Evolutionary conservation across 108 stramenopile genomes (phyloP), one percentile per base, ranked within the genome.

Genomic region (Nitzschia putrida): DNA sequence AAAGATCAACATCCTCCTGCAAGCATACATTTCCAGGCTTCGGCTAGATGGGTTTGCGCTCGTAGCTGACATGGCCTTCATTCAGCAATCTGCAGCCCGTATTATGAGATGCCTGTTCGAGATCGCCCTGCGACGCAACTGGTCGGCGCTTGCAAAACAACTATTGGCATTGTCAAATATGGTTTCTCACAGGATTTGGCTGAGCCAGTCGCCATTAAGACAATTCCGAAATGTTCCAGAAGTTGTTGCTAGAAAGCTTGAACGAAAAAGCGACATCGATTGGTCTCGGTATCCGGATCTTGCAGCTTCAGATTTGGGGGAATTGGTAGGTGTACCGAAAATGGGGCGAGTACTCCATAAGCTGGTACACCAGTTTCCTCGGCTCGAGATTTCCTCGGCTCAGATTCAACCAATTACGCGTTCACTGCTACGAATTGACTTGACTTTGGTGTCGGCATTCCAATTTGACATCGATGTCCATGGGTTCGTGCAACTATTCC

Each of bases 1-100:
- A 50, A 97, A 99, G 78, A 85, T 99, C 54, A 99, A 99, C 76
- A 96, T 97, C 51, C 86, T 99, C 50, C 85, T 99, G 18, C 99
- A 99, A 80, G 94, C 98, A 9, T 99, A 98, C 79, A 98, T 99
- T 73, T 95, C 94, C 58, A 85, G 95, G 51, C 82, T 99, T n/a
- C 92, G 86, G 59, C 83, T 99, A 9, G 99, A 98, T 72, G 99
- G 99, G n/a, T 98, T 97, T 76, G 99, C 99, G 11, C 80, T 99
- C 29, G 86, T 95, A 12, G 87, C 97, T 50, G 99, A 99, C 81
- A 98, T 99, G 97, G 94, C 94, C 13, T 98, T 96, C 79, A 95
- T 99, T 58, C 97, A 97, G 80, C 98, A 98, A 74, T 96, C 95
- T 49, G 97, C 98, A 16, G 95, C 91, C 0, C 88, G 99, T 55